A percentile compares a stretch with the other conserved stretches of the same genome.
Conservation (phyloP, 257 asterid species). For the Jacaranda copaia region DNA sequence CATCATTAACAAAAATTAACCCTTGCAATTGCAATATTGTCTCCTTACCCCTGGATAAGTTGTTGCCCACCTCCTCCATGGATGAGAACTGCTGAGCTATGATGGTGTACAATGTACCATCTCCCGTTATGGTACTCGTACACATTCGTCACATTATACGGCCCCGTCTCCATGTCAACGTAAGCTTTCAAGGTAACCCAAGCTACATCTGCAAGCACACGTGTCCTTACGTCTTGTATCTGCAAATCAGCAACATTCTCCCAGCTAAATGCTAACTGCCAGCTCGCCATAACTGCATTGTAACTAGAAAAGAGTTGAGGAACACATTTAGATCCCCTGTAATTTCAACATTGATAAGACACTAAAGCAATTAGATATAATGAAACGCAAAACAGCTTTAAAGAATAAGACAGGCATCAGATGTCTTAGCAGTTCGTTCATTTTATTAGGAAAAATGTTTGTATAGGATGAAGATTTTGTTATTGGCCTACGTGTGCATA, state of each 20-base stretch:
- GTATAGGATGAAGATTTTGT: no score
- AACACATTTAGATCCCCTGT: conserved; percentile 27
- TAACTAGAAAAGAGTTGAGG: conserved; percentile 57
- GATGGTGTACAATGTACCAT: conserved; percentile 98
- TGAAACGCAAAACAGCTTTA: neutral
- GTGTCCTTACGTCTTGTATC: conserved; percentile 74
- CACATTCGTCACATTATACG: conserved; percentile 69
- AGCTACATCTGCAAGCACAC: conserved; percentile 74
- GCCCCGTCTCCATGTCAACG: conserved; percentile 56
- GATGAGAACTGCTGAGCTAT: conserved; percentile 64
- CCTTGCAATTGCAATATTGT: conserved; percentile 27
- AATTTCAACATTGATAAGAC: neutral
- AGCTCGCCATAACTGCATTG: conserved; percentile 84
- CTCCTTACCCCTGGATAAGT: conserved; percentile 51
- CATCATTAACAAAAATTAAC: conserved; percentile 40
- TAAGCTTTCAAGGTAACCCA: conserved; percentile 96
- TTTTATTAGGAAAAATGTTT: no score
- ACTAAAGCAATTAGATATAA: neutral
- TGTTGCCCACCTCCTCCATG: conserved; percentile 65
- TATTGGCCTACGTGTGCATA: no score
- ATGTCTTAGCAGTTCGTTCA: neutral
- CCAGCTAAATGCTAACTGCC: conserved; percentile 86
- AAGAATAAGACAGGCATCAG: conserved; percentile 7
- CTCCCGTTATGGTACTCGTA: conserved; percentile 83
- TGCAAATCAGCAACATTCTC: conserved; percentile 76